Percentiles rank a stretch among this genome's conserved stretches.
Evolutionary conservation across 148 eudicot genomes (phyloP).

Genomic region (Polygonum aviculare): DNA sequence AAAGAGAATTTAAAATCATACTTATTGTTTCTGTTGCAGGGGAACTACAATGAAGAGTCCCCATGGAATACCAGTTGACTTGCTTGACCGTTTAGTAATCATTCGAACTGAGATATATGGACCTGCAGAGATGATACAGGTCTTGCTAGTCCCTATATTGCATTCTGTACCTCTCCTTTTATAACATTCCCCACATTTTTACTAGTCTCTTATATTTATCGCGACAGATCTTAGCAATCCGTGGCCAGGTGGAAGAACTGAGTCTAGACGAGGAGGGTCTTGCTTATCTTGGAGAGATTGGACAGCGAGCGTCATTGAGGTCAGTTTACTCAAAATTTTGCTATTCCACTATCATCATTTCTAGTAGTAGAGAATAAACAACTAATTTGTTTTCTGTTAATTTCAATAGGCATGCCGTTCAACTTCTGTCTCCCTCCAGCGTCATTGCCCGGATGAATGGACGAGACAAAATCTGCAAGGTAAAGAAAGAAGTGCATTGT

Average conservation of each 20-base stretch:
- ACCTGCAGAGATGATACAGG: slow-evolving; percentile 99
- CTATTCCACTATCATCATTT: too few species aligned
- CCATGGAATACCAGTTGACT: slow-evolving; percentile 93
- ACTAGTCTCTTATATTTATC: background rate
- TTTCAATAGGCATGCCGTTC: slow-evolving; percentile 76
- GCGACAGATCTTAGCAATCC: slow-evolving; percentile 79
- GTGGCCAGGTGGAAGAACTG: slow-evolving; percentile 94
- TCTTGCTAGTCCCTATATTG: slow-evolving; percentile 9
- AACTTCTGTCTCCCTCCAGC: slow-evolving; percentile 81
- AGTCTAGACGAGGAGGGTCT: slow-evolving; percentile 80
- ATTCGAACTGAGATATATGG: slow-evolving; percentile 81
- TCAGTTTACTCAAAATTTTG: background rate
- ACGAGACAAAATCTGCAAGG: slow-evolving; percentile 92
- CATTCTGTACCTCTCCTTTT: background rate
- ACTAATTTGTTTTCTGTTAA: background rate
- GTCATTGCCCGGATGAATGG: slow-evolving; percentile 86
- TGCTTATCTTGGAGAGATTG: slow-evolving; percentile 83
- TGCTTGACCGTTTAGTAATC: slow-evolving; percentile 70
- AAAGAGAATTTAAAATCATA: background rate
- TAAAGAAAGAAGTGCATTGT: slow-evolving; percentile 13
- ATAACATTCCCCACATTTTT: background rate
- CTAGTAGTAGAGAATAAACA: background rate
- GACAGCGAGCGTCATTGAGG: slow-evolving; percentile 88
- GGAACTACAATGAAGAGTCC: slow-evolving; percentile 25
- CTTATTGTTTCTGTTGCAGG: slow-evolving; percentile 27